These are phyloP conservation scores for Dichotomocladium elegans DNA, from an alignment of 371 early-diverging fungal species.

Conservation along the genomic window DNA sequence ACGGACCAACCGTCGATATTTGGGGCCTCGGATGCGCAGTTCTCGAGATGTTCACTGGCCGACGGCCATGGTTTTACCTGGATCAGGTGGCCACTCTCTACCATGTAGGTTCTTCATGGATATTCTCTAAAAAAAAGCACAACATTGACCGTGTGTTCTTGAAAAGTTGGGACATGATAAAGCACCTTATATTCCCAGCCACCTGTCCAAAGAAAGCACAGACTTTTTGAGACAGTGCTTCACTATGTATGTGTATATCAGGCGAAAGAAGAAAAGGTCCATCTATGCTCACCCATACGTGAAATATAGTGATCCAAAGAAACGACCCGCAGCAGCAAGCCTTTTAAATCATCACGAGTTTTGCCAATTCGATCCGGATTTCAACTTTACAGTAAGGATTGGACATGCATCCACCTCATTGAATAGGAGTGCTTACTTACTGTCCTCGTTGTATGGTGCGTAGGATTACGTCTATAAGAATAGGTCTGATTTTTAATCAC, in stretches of 20 bases:
- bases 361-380: slow-evolving; percentile 35
- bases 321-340: slow-evolving; percentile 63
- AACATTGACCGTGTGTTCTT: neutral
- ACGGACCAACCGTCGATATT: slow-evolving; percentile 83
- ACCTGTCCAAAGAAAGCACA: slow-evolving; percentile 57
- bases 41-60: slow-evolving; percentile 93
- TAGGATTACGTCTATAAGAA: slow-evolving; percentile 4
- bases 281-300: neutral
- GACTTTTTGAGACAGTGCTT: slow-evolving; percentile 69
- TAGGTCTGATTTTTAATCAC: too few relatives aligned
- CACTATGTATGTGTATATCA: slow-evolving; percentile 36
- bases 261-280: neutral
- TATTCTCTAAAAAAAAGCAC: neutral
- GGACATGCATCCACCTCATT: too few relatives aligned
- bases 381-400: slow-evolving; percentile 40
- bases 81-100: slow-evolving; percentile 87
- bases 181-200: slow-evolving; percentile 65
- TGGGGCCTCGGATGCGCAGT: slow-evolving; percentile 91
- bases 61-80: slow-evolving; percentile 86
- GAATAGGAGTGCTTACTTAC: neutral
- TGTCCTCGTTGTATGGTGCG: neutral
- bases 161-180: slow-evolving; percentile 14
- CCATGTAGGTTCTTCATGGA: slow-evolving; percentile 15
- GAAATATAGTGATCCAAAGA: slow-evolving; percentile 48
- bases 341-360: slow-evolving; percentile 54